Percentiles rank a stretch among this genome's conserved stretches.
phyloP scores from a whole-genome alignment of 2,329 filamentous ascomycete genomes.

The Geosmithia flava region DNA sequence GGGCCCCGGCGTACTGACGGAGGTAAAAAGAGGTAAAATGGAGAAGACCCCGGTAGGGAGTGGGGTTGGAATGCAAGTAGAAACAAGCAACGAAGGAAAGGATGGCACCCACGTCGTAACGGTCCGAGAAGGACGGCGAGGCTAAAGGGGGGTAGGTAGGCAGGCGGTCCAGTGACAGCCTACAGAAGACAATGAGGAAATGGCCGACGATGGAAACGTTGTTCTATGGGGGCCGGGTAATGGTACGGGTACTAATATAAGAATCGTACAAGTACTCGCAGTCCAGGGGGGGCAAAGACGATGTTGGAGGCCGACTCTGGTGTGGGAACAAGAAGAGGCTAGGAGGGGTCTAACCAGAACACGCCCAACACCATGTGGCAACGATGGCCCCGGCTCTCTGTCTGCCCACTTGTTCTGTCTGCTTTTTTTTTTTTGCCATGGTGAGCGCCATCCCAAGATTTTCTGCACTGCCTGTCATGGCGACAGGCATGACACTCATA shows the following conservation, averaged over 20 bases:
- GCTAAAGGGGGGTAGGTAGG: not conserved
- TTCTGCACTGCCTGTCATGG: not conserved
- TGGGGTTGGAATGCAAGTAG: not conserved
- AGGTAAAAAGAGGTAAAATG: not conserved
- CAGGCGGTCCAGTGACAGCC: not conserved
- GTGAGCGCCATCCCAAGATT: not conserved
- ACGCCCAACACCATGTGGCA: not conserved
- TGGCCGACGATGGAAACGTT: not conserved
- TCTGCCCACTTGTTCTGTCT: not conserved
- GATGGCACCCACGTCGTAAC: not conserved
- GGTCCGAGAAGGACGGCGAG: not conserved
- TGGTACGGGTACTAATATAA: not conserved
- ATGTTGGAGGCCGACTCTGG: not conserved
- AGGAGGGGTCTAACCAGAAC: not conserved
- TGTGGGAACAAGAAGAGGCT: not conserved
- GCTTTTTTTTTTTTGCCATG: not conserved
- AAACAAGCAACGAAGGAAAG: not conserved
- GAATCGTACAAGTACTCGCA: not conserved
- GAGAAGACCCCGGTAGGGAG: not conserved
- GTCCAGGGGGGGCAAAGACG: not conserved
- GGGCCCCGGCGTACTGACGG: not conserved
- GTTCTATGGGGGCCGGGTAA: not conserved
- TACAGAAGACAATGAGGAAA: not conserved
- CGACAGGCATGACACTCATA: too few relatives aligned
- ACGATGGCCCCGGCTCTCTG: not conserved